Base-by-base conservation (phyloP, 2,329 filamentous ascomycete genomes). In the Trichophyton equinum region DNA sequence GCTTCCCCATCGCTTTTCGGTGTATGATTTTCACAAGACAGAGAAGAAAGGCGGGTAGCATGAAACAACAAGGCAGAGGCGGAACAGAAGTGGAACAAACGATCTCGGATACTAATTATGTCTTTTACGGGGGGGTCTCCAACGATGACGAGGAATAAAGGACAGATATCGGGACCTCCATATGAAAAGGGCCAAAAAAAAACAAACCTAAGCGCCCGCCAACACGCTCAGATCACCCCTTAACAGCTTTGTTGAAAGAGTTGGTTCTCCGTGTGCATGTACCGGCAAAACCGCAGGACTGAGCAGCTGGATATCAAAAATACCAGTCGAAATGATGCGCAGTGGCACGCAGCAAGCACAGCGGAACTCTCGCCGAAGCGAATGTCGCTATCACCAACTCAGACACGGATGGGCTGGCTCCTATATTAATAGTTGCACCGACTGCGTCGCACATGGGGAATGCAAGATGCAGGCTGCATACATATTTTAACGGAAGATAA, bases 391-490 rank as follows among this genome's bases (percentile, higher is more conserved):
- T 53, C 49, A 30, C 22, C 22, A 33, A 33, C 27, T 25, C 25
- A 53, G 49, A 53, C 33, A 53, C 49, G 27, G 49, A 51, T 27
- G 11, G 33, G 33, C 33, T 38, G 22, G 18, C 46, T 22, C 18
- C 27, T 30, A 51, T 11, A 53, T 53, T 53, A 33, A 53, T 33
- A 30, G 49, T 53, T 33, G 49, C 49, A 53, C 49, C 27, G 49
- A 53, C 49, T n/a, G 22, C 49, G 49, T 53, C 49, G 49, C 27
- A 53, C 49, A 53, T 53, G 49, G 49, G n/a, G 25, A 53, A 25
- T 53, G 22, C 33, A 11, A 53, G 49, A 53, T 53, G 22, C 49
- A 33, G 18, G 27, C 30, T 33, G 27, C 49, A 27, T 27, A 38
- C 33, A 38, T 38, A 38, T 38, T 9, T 38, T 38, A 13, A 51